Evolutionary conservation across 2,329 filamentous ascomycete genomes (phyloP), one percentile per base, ranked within the genome.

Genomic region (Ceratocystis cacaofunesta): DNA sequence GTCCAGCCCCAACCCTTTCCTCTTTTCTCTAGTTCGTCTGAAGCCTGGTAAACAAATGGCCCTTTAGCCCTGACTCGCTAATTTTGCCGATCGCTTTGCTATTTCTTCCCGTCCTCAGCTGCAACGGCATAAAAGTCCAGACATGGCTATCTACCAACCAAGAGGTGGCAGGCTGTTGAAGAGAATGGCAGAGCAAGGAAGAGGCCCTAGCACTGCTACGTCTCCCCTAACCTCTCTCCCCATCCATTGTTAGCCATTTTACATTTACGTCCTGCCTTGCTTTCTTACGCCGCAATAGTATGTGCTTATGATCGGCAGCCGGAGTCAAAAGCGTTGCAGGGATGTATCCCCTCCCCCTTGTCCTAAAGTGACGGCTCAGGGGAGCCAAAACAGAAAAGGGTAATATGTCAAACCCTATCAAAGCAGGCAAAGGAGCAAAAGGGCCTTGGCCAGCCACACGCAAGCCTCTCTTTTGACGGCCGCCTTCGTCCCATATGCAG

Each of bases 401-500:
- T 17, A 50, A 4, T 22, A 7, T 50, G 48, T 12, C 55, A 30
- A 57, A 17, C 17, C 28, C 48, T 28, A 17, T 30, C 28, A 36
- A 50, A 22, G 48, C n/a, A 19, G n/a, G 28, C 15, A 58, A 30
- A 8, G 28, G 19, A 25, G 28, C 55, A 58, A 36, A 58, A 58
- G 17, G 25, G 28, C 55, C 55, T 58, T 58, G 55, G 55, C 55
- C 55, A 58, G 55, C 55, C 55, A 58, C 55, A 32, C 32, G 48
- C 48, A 52, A 28, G 48, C 48, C 48, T 52, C 48, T 52, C 48
- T 52, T 5, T 28, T 12, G 8, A 41, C n/a, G 22, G n/a, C 5
- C 48, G 12, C 5, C n/a, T 36, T 36, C 28, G 25, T 58, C 55
- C 15, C 5, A 36, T 58, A 1, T 36, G 5, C 0, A n/a, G 22